Conservation (phyloP, 2,329 filamentous ascomycete genomes). For the Alternaria postmessia region DNA sequence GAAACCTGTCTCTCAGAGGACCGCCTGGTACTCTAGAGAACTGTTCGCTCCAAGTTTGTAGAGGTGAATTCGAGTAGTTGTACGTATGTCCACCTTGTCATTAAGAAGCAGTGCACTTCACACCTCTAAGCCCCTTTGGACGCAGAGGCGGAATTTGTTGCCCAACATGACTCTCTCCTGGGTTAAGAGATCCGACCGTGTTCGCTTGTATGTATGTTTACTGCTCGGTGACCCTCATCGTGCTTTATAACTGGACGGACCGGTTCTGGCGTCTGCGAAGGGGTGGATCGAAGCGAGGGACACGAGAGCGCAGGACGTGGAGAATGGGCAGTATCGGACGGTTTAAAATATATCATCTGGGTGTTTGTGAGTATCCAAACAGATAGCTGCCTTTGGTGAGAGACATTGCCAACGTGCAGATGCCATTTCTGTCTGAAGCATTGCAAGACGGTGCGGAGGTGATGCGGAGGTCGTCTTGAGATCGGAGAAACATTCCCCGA, state of each 20-base stretch:
- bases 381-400: neutral
- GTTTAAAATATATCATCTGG: neutral
- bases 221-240: neutral
- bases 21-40: neutral
- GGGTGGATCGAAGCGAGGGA: neutral
- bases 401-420: neutral
- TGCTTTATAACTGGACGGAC: neutral
- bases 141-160: neutral
- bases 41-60: neutral
- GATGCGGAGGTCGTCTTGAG: constrained; percentile 15
- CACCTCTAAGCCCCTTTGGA: neutral
- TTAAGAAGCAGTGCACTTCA: neutral
- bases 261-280: neutral
- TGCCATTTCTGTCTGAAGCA: neutral
- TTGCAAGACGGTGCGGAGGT: constrained; percentile 10
- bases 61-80: neutral
- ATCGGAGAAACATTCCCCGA: constrained; percentile 14
- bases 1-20: neutral
- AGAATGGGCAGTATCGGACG: neutral
- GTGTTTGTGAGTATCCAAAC: no score
- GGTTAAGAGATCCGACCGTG: neutral
- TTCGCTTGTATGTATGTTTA: neutral
- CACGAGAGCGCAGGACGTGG: neutral
- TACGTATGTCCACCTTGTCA: neutral
- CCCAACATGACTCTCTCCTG: neutral